Conservation (phyloP, 257 asterid genomes). For the Vinca minor region DNA sequence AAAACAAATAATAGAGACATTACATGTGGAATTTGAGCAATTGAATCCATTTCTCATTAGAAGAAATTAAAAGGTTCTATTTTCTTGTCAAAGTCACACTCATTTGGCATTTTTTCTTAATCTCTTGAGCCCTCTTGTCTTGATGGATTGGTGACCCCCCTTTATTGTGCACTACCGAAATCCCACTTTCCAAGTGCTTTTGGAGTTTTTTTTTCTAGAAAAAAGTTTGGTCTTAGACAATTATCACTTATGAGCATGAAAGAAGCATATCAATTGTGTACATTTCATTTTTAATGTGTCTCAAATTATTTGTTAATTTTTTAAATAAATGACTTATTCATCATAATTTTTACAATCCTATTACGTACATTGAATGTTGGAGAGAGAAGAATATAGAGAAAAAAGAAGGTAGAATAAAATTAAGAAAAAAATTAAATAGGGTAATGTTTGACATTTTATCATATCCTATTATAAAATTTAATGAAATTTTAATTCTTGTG, state of each 20-base stretch:
- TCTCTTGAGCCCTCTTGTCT: background rate
- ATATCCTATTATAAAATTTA: no score
- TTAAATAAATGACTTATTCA: no score
- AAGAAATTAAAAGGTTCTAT: conserved; percentile 15
- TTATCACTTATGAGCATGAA: background rate
- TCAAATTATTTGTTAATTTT: no score
- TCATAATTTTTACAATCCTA: no score
- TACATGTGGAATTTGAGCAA: background rate
- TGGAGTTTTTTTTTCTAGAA: background rate
- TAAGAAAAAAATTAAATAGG: no score
- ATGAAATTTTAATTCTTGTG: no score
- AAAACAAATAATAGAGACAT: conserved; percentile 7
- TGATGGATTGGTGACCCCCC: conserved; percentile 6
- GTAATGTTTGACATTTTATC: no score
- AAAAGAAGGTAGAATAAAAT: no score
- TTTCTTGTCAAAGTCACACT: conserved; percentile 36
- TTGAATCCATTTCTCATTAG: conserved; percentile 9
- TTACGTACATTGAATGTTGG: no score
- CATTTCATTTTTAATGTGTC: no score
- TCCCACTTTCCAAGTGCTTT: conserved; percentile 13
- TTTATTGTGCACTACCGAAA: conserved; percentile 12
- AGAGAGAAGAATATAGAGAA: no score
- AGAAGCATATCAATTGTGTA: no score
- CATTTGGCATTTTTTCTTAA: conserved; percentile 22
- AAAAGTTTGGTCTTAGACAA: background rate